Base-by-base conservation (phyloP, 2,329 filamentous ascomycete species). In the Penicillium sp. region DNA sequence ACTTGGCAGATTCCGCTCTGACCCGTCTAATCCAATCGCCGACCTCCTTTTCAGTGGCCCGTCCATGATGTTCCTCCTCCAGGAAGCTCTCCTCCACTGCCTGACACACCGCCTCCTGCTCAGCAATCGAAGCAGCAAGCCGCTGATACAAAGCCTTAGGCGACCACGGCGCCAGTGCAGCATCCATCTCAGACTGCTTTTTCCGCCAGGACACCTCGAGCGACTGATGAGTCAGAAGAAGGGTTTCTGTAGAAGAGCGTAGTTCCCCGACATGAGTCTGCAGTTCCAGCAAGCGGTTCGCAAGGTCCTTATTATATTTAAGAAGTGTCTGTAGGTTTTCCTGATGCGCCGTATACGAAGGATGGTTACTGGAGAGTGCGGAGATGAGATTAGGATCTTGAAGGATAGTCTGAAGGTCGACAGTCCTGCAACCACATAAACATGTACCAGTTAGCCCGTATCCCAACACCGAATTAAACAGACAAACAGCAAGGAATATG, bases 1-100 rank as follows among this genome's bases (percentile, higher is more conserved):
- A 84, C 51, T 85, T 73, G 59, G 86, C 85, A 64, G 84, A 87
- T 9, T 86, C 87, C 59, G 91, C 89, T 58, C 88, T 78, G 56
- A 95, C 86, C 60, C 85, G 75, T 61, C 84, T 78, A 19, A 95
- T 81, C 82, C 93, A 97, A 53, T 97, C 91, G 2, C 77, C 75
- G 22, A 86, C 82, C 70, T 97, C 93, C 64, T 87, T 81, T 71
- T 95, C 90, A 22, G 79, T 83, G 3, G 85, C 86, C 31, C 75
- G 68, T 57, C 64, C 62, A 70, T 73, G 64, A 52, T 69, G 68
- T 43, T 70, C 70, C 32, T 77, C 78, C 35, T 94, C 88, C 1
- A 97, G 72, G 65, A 96, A 97, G 61, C 90, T 96, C 72, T 95
- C 91, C 71, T 96, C 90, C 49, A 97, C 77, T 1, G 87, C 89